Evolutionary conservation across 306 rosid genomes (phyloP).

Genomic region (Astragalus membranaceus): DNA sequence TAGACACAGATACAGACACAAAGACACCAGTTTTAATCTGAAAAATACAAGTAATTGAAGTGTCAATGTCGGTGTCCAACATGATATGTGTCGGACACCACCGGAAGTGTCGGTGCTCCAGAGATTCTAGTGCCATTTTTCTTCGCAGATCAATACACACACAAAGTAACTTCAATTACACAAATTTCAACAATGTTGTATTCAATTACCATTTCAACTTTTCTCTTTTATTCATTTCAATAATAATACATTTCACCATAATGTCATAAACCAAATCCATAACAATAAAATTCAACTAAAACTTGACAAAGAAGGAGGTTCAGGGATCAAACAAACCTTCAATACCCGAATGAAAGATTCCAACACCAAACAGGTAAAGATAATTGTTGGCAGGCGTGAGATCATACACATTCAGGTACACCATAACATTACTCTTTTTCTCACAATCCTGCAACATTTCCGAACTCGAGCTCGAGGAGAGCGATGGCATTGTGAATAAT

Average conservation of each 20-base stretch:
- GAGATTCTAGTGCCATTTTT: background rate
- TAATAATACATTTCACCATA: background rate
- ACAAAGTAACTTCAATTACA: background rate
- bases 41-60: no score
- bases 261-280: background rate
- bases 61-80: no score
- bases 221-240: background rate
- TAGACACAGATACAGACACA: no score
- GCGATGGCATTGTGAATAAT: conserved; percentile 45
- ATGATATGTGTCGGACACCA: no score
- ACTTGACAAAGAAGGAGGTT: background rate
- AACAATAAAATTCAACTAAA: background rate
- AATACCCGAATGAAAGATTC: conserved; percentile 88
- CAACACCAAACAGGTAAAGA: conserved; percentile 74
- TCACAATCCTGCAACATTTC: conserved; percentile 30
- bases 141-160: background rate
- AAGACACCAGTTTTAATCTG: no score
- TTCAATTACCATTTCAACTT: background rate
- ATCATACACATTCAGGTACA: conserved; percentile 87
- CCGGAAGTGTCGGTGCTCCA: no score
- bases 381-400: conserved; percentile 86
- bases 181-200: background rate
- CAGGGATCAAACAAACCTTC: conserved; percentile 45
- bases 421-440: conserved; percentile 28
- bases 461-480: conserved; percentile 28